Evolutionary conservation across 148 eudicot genomes (phyloP).

Genomic region (Rhododendron williamsianum): DNA sequence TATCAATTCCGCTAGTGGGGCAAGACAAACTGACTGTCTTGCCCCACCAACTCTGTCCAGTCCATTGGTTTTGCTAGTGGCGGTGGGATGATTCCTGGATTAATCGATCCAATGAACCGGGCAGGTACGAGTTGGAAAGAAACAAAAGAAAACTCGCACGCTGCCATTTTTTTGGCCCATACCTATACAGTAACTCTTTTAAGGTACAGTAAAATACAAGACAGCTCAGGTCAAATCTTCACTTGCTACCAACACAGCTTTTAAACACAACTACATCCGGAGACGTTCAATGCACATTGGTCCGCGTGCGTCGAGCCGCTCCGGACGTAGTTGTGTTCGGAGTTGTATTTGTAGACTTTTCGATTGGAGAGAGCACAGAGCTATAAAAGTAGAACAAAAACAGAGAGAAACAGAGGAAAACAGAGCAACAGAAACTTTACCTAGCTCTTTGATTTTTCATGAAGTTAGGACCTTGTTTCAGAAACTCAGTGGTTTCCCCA

Average conservation of each 20-base stretch:
- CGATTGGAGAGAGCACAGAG: not conserved
- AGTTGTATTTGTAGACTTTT: too few relatives aligned
- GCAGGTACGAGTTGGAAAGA: not conserved
- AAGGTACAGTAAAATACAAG: not conserved
- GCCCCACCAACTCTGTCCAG: not conserved
- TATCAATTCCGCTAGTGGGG: not conserved
- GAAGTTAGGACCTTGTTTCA: conserved; percentile 84
- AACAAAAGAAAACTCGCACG: not conserved
- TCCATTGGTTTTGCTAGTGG: not conserved
- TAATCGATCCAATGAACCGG: not conserved
- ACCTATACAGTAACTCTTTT: not conserved
- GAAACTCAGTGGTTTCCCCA: conserved; percentile 94
- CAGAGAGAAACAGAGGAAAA: conserved; percentile 12
- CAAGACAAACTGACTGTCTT: not conserved
- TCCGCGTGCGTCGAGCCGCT: not conserved
- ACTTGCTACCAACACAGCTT: not conserved
- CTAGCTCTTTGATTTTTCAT: conserved; percentile 86
- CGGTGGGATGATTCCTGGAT: not conserved
- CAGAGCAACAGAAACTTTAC: conserved; percentile 20
- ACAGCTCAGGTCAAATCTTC: not conserved
- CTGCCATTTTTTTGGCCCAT: not conserved
- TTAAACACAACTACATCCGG: not conserved
- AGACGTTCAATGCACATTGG: not conserved
- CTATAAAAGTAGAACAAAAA: not conserved
- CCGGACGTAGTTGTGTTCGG: too few relatives aligned